phyloP scores from a whole-genome alignment of 1,284 basidiomycete species.

The Leucoagaricus sp. region DNA sequence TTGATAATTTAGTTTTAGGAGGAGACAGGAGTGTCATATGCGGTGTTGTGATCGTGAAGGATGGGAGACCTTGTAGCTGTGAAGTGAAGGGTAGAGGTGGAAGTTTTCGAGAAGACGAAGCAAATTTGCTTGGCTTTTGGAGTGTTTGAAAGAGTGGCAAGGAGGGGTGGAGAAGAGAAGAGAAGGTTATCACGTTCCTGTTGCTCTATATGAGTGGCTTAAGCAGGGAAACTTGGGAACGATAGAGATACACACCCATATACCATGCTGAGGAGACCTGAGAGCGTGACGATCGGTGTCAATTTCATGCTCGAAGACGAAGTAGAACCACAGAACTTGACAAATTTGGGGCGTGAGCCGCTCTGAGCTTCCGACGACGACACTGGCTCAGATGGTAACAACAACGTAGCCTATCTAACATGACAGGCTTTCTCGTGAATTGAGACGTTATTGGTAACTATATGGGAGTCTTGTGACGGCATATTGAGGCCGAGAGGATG shows the following conservation, averaged over 20 bases:
- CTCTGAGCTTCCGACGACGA: too few species aligned
- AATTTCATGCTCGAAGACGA: too few species aligned
- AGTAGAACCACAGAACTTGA: too few species aligned
- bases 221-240: background rate
- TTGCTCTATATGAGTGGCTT: slow-evolving; percentile 1
- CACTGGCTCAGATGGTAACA: too few species aligned
- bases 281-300: slow-evolving; percentile 64
- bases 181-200: slow-evolving; percentile 61
- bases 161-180: slow-evolving; percentile 64
- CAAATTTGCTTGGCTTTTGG: slow-evolving; percentile 50
- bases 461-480: too few species aligned
- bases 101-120: slow-evolving; percentile 48
- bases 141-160: slow-evolving; percentile 66
- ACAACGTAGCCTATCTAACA: too few species aligned
- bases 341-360: too few species aligned
- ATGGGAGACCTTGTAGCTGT: slow-evolving; percentile 22
- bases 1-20: slow-evolving; percentile 46
- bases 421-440: too few species aligned
- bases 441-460: too few species aligned
- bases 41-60: slow-evolving; percentile 54
- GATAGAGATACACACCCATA: slow-evolving; percentile 44
- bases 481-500: slow-evolving; percentile 94
- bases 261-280: slow-evolving; percentile 75
- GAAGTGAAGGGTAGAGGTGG: slow-evolving; percentile 55
- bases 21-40: slow-evolving; percentile 66